These are phyloP conservation scores for Postia placenta DNA, from an alignment of 768 basidiomycete species.

Conservation along the genomic window DNA sequence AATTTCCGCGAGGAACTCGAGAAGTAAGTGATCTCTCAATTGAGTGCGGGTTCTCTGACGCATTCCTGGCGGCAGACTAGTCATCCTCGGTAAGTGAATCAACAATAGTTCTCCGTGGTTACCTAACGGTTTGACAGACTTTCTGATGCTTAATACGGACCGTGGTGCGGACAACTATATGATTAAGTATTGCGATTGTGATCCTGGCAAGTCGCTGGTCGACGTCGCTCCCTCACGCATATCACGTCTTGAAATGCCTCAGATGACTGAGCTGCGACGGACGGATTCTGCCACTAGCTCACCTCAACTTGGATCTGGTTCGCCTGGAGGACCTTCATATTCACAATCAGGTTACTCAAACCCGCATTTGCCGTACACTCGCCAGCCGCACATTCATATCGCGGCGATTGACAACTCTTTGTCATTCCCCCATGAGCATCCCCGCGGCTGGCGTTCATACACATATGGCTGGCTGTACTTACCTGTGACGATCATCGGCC, in stretches of 20 bases:
- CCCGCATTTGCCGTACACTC: constrained; percentile 35
- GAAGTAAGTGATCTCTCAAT: constrained; percentile 54
- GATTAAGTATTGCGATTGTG: constrained; percentile 85
- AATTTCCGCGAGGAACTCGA: constrained; percentile 86
- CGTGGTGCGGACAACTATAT: constrained; percentile 87
- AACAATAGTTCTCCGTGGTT: not conserved
- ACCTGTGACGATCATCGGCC: constrained; percentile 79
- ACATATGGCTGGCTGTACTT: constrained; percentile 88
- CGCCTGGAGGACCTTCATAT: constrained; percentile 12
- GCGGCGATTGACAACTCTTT: constrained; percentile 93
- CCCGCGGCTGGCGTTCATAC: constrained; percentile 69
- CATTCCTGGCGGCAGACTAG: constrained; percentile 43
- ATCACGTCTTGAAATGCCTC: constrained; percentile 59
- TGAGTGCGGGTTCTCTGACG: not conserved
- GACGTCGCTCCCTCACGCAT: constrained; percentile 75
- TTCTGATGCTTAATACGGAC: constrained; percentile 90
- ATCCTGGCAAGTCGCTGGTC: constrained; percentile 71
- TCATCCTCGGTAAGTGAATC: constrained; percentile 64
- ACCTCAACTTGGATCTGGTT: constrained; percentile 9
- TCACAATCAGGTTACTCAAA: constrained; percentile 14
- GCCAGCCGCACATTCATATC: constrained; percentile 79
- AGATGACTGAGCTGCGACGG: constrained; percentile 64
- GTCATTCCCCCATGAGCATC: constrained; percentile 89
- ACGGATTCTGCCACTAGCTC: constrained; percentile 12
- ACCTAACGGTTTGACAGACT: constrained; percentile 47